Conservation (phyloP, 257 asterid species). For the Nicotiana noctiflora region DNA sequence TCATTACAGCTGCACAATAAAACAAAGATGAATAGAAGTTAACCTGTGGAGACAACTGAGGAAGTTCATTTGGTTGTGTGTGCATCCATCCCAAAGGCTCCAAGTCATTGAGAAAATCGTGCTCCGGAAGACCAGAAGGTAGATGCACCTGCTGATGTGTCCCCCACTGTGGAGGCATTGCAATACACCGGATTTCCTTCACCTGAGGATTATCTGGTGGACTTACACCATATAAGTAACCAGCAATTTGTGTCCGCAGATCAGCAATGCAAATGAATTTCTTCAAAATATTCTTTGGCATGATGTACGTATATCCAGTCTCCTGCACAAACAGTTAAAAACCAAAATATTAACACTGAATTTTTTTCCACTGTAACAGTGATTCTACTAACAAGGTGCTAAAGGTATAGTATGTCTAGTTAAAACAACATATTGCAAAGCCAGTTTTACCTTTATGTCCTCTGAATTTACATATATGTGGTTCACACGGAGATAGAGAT, state of each 20-base stretch:
- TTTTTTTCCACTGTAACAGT: background rate
- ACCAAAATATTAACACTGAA: background rate
- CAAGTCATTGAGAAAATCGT: constrained; percentile 78
- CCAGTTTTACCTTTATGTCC: constrained; percentile 70
- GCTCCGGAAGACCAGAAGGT: constrained; percentile 89
- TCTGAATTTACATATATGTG: constrained; percentile 97
- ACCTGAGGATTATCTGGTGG: constrained; percentile 99
- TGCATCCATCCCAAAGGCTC: constrained; percentile 99
- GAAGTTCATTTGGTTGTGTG: constrained; percentile 96
- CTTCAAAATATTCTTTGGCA: constrained; percentile 96
- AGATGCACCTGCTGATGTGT: constrained; percentile 95
- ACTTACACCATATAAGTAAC: constrained; percentile 86
- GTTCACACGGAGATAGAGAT: constrained; percentile 91
- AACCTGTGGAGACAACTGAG: constrained; percentile 96
- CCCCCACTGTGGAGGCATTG: constrained; percentile 98
- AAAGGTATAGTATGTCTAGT: background rate
- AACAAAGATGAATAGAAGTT: background rate
- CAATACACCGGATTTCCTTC: constrained; percentile 95
- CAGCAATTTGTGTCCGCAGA: constrained; percentile 89
- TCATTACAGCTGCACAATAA: background rate
- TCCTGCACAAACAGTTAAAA: constrained; percentile 51
- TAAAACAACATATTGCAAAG: background rate
- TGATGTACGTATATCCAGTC: constrained; percentile 94
- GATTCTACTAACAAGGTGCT: background rate
- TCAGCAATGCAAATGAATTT: constrained; percentile 97